Base-by-base conservation (phyloP, 2,329 filamentous ascomycete species). In the Colletotrichum musicola region DNA sequence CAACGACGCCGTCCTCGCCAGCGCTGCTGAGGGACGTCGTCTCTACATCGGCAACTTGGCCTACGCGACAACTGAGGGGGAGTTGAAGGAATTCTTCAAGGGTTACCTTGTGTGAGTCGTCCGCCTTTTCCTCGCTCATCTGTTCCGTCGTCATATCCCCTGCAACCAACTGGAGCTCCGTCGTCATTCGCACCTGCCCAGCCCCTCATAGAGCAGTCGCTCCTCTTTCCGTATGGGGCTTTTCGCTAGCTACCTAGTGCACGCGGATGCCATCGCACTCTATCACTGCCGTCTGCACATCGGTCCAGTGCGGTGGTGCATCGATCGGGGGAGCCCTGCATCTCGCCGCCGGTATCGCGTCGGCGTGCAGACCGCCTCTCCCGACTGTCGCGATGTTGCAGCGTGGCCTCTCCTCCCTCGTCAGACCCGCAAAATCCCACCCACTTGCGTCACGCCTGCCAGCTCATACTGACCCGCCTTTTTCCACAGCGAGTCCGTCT, bases 11-110 rank as follows among this genome's bases (percentile, higher is more conserved):
- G 94, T 96, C 81, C 92, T 96, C 83, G 94, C 94, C 85, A 97
- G 94, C 87, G 96, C 96, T 84, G 95, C 95, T 84, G 96, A 99
- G 89, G 95, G 96, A 84, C 94, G 96, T 88, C 94, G 96, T 87
- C 92, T 99, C 79, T 99, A 99, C 88, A 98, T 99, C 88, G 96
- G 96, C 89, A 99, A 99, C 89, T 93, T 99, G 90, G 96, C 96
- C 80, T 99, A 99, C 85, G 95, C 95, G 92, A 98, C 96, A 91
- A 97, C 94, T 84, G 96, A 98, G 93, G 96, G 93, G 92, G 94
- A 98, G 92, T 94, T 99, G 90, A 97, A 97, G 89, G 93, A 96
- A 78, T 99, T 99, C 90, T 99, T 99, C 92, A 95, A 96, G 89
- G 93, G 92, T 85, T 98, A 97, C 89, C 92, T 96, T 88, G 94